Evolutionary conservation across 306 rosid genomes (phyloP), one percentile per base, ranked within the genome.

Genomic region (Quercus cerris): DNA sequence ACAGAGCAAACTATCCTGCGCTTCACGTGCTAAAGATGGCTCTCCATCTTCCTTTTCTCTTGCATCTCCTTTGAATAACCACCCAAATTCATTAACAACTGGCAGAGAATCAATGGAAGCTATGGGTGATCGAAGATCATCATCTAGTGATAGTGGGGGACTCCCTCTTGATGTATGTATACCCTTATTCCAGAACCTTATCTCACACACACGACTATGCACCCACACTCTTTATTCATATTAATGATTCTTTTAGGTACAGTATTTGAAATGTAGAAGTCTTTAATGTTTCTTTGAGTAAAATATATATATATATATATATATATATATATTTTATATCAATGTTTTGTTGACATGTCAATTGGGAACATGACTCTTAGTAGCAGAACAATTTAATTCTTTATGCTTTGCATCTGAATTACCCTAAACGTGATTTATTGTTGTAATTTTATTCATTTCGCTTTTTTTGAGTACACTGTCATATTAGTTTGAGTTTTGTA

Each of bases 41-140:
- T 87, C 93, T 77, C 89, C 89, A 66, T 95, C 99, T 76, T 97
- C 94, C 27, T 92, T 92, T 83, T 87, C 97, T 80, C 89, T 87
- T n/a, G 84, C 90, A 31, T 88, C 85, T 77, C 96, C 98, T 28
- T 14, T 71, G 74, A 86, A 70, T 62, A 85, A 85, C 78, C 85
- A 62, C 81, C 73, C 90, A 80, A 62, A 74, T 82, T 81, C 92
- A 19, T 78, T 83, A 80, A 58, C 81, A 59, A 62, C 51, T 28
- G 76, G 80, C 35, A 78, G 80, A 64, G 92, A 82, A 81, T 87
- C 91, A 41, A 68, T 82, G 9, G 97, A 84, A 70, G 79, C 79
- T 71, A 49, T 1, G 72, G 84, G 85, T 81, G 86, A 84, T 77
- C 67, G 84, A 23, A 64, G 87, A 86, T 88, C 91, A 6, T 71